Evolutionary conservation across 331 rosid genomes (phyloP).

Genomic region (Quercus phellos): DNA sequence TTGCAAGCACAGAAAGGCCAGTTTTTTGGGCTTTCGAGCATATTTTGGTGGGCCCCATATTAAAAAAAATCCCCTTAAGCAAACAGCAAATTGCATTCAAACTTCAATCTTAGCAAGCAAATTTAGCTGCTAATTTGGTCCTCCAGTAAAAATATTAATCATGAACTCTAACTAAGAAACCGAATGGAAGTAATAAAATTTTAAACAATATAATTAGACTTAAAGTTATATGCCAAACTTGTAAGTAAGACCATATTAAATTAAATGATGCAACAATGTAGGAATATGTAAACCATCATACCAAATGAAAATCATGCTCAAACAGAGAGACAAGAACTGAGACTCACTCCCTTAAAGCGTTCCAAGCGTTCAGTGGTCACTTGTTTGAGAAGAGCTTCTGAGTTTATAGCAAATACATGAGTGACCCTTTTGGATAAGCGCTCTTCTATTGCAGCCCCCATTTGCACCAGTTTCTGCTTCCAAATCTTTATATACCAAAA

Average conservation of each 20-base stretch:
- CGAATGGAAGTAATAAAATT: neutral
- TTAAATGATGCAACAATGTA: neutral
- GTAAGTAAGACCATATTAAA: neutral
- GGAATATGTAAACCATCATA: neutral
- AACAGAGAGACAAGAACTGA: neutral
- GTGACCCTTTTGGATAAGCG: slow-evolving; percentile 54
- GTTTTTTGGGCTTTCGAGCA: too few species aligned
- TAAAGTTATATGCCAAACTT: neutral
- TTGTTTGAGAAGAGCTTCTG: slow-evolving; percentile 41
- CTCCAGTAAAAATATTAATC: neutral
- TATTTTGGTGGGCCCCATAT: too few species aligned
- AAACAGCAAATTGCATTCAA: too few species aligned
- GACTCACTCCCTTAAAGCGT: slow-evolving; percentile 65
- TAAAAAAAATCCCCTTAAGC: too few species aligned
- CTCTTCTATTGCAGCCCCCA: slow-evolving; percentile 69
- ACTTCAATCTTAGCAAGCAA: neutral
- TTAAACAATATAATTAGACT: neutral
- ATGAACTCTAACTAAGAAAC: neutral
- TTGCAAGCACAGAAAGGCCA: too few species aligned
- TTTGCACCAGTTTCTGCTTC: slow-evolving; percentile 78
- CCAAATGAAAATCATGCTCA: neutral
- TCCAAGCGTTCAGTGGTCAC: slow-evolving; percentile 43
- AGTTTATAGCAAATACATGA: slow-evolving; percentile 57
- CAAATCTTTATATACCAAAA: slow-evolving; percentile 45
- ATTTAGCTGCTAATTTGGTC: neutral